Conservation (phyloP, 768 basidiomycete genomes). For the Kwoniella mangroviensis region DNA sequence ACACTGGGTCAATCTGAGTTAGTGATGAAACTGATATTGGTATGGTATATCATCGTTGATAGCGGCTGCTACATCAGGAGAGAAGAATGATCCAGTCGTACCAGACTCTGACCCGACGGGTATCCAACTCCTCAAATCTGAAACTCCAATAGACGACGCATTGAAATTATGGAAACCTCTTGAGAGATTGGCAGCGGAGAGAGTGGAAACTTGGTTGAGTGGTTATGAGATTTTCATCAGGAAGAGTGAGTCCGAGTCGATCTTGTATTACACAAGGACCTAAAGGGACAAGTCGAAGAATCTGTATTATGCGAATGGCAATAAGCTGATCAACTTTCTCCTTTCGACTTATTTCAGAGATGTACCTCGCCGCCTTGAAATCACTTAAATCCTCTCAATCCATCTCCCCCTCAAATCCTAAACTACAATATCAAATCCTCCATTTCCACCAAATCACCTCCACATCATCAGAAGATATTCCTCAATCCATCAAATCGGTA, state of each 20-base stretch:
- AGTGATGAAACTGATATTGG: background rate
- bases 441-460: slow-evolving; percentile 68
- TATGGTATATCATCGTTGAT: background rate
- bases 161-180: slow-evolving; percentile 72
- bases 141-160: slow-evolving; percentile 76
- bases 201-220: slow-evolving; percentile 73
- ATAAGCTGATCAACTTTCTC: slow-evolving; percentile 10
- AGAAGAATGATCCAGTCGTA: slow-evolving; percentile 43
- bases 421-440: slow-evolving; percentile 72
- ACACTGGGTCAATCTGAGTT: background rate
- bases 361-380: slow-evolving; percentile 75
- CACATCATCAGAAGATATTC: slow-evolving; percentile 64
- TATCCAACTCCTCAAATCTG: slow-evolving; percentile 66
- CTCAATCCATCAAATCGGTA: slow-evolving; percentile 63
- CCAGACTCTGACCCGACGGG: slow-evolving; percentile 85
- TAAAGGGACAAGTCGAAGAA: no score
- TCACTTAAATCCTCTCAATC: slow-evolving; percentile 68
- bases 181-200: slow-evolving; percentile 62
- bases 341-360: slow-evolving; percentile 62
- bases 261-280: no score
- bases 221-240: slow-evolving; percentile 81
- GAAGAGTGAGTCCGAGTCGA: slow-evolving; percentile 65
- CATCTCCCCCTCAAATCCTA: slow-evolving; percentile 66
- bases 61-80: slow-evolving; percentile 35
- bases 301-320: no score